Conservation (phyloP, 164 flowering plant species). For the Tinospora cordifolia region DNA sequence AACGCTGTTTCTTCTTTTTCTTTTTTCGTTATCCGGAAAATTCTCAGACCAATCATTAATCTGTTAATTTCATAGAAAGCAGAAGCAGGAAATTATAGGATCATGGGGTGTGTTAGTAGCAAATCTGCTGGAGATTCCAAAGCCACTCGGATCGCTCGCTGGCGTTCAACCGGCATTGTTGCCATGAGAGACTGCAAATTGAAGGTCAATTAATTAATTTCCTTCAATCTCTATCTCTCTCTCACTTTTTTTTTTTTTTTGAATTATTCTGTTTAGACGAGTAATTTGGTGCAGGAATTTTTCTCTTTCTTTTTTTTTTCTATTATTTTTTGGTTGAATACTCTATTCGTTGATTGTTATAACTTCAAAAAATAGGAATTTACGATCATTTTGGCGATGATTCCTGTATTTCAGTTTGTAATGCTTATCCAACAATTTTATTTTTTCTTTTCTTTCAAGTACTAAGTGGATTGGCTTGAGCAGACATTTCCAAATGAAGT, state of each 20-base stretch:
- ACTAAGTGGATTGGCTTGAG: constrained; percentile 6
- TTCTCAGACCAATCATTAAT: no score
- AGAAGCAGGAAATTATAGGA: background rate
- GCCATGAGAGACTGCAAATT: constrained; percentile 74
- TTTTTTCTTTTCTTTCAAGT: background rate
- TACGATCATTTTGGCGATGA: background rate
- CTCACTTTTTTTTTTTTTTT: no score
- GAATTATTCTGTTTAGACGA: no score
- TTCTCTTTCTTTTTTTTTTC: no score
- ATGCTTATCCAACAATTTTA: background rate
- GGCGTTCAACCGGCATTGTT: constrained; percentile 94
- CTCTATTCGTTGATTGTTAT: background rate
- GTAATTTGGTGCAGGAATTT: background rate
- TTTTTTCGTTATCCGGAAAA: no score
- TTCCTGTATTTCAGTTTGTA: background rate
- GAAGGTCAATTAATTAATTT: constrained; percentile 38
- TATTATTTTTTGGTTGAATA: no score
- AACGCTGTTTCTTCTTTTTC: no score
- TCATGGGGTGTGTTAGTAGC: constrained; percentile 70
- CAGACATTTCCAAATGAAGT: constrained; percentile 83
- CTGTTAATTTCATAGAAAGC: no score
- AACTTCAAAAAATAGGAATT: background rate
- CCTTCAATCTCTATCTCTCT: background rate
- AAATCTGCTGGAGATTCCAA: constrained; percentile 44
- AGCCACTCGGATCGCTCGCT: constrained; percentile 49